Evolutionary conservation across 75 land plant genomes (phyloP), one percentile per base, ranked within the genome.

Genomic region (Pinus tabuliformis): DNA sequence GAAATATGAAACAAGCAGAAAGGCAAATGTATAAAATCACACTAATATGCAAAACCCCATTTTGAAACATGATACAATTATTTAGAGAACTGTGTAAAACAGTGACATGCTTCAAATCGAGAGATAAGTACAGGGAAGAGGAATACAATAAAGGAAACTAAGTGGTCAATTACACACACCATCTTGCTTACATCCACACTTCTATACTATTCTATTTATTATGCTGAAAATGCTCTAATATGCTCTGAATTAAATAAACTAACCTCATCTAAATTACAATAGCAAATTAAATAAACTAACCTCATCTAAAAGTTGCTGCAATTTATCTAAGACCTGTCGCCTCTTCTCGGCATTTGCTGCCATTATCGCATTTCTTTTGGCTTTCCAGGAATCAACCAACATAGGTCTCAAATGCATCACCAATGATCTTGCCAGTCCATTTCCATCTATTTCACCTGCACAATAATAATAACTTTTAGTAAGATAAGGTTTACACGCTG

Each of bases 241-340:
- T 17, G 70, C 7, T 28, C 58, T 60, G 62, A 20, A 58, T 20
- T 57, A 75, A 28, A 52, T 36, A 57, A 58, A 36, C 77, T 58
- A 66, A 94, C 99, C 98, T 93, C 99, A 83, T 95, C 96, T 75
- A 95, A 73, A 74, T 86, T 33, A 33, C 1, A 74, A 54, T 74
- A 59, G n/a, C 54, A 56, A 28, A 58, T 20, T 57, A 75, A 28
- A 52, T 36, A 57, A 58, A 36, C 77, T 58, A 66, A 94, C 99
- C 98, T 93, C 99, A 83, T 95, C 96, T 75, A 95, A 73, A 74
- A 84, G 85, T 81, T 79, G 86, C 77, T 95, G 98, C 79, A 93
- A 60, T 80, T 73, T 84, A 77, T 95, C 99, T 79, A 91, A 80
- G 30, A 90, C 70, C 28, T 78, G 87, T 30, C 85, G 85, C 71